A percentile compares a stretch with the other conserved stretches of the same genome.
These are phyloP conservation scores for Hippophae rhamnoides DNA, from an alignment of 306 rosid genomes.

Conservation along the genomic window DNA sequence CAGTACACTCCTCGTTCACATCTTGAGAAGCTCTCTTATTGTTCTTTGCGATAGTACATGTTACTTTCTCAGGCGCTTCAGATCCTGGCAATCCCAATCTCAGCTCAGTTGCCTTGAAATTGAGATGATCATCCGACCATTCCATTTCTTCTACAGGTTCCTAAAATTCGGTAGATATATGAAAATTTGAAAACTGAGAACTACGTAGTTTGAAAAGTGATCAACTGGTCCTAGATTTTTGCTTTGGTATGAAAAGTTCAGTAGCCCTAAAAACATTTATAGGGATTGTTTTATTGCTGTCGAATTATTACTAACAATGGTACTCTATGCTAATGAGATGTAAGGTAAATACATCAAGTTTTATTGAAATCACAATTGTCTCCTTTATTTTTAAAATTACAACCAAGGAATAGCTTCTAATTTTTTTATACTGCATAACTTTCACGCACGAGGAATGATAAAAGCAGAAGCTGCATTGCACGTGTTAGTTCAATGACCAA, in stretches of 20 bases:
- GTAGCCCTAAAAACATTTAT: conserved; percentile 28
- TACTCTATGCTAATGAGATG: too few species aligned
- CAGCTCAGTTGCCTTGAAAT: conserved; percentile 56
- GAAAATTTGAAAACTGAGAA: too few species aligned
- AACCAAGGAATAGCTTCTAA: too few species aligned
- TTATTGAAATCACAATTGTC: too few species aligned
- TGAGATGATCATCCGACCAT: conserved; percentile 22
- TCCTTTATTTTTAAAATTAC: too few species aligned
- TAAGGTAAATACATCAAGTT: too few species aligned
- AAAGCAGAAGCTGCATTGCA: conserved; percentile 13
- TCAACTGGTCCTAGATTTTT: not conserved
- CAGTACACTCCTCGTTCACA: conserved; percentile 22
- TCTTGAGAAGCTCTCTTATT: conserved; percentile 51
- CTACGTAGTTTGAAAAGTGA: too few species aligned
- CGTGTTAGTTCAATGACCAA: conserved; percentile 34
- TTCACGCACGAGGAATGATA: conserved; percentile 13
- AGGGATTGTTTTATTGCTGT: conserved; percentile 6
- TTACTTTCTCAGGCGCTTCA: conserved; percentile 22
- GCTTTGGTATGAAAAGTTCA: conserved; percentile 1
- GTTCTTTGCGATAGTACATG: conserved; percentile 19
- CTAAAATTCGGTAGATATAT: too few species aligned
- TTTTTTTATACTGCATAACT: conserved; percentile 18
- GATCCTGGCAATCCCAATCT: conserved; percentile 59
- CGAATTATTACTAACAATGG: too few species aligned
- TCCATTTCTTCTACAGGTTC: conserved; percentile 15